Base-by-base conservation (phyloP, 768 basidiomycete genomes). In the Scleroderma bovista region DNA sequence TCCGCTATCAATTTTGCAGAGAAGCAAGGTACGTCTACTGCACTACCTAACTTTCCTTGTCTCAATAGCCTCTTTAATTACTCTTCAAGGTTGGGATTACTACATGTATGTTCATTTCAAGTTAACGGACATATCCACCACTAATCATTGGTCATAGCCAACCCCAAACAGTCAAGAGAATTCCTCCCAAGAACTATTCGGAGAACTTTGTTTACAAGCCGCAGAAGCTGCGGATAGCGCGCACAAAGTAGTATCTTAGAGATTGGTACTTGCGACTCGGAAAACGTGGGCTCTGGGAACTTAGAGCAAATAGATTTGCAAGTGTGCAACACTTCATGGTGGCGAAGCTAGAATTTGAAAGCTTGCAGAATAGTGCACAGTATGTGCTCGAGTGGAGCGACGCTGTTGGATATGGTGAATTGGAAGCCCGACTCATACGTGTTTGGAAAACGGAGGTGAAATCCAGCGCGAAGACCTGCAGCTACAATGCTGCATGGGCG, bases 1-100 rank as follows among this genome's bases (percentile, higher is more conserved):
- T 91, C 92, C 60, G 95, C 95, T 31, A 76, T 95, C 46, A 88
- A 91, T 61, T 98, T 97, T 64, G 88, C 93, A 20, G 94, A 96
- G 76, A 96, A 93, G 72, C 95, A 98, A 77, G 95, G 93, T 84
- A 58, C 40, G 72, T 52, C 17, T 20, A 12, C 19, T 54, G 50
- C 36, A 29, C 33, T 31, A 16, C 47, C 16, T 10, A 24, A 10
- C 20, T 53, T 50, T 24, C 37, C 19, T 38, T 12, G 22, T 44
- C 32, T 57, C 13, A 51, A 17, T 42, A 9, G 26, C 40, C 24
- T 29, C 23, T 37, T 31, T 7, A 22, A 38, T 16, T 46, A 40
- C 22, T 41, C 48, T 19, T n/a, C 11, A 59, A 92, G 89, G 90
- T 36, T 96, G 93, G 94, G 86, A 93, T 62, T 95, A 93, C 71